Conservation (phyloP, 2,329 filamentous ascomycete species). For the Claviceps fusiformis region DNA sequence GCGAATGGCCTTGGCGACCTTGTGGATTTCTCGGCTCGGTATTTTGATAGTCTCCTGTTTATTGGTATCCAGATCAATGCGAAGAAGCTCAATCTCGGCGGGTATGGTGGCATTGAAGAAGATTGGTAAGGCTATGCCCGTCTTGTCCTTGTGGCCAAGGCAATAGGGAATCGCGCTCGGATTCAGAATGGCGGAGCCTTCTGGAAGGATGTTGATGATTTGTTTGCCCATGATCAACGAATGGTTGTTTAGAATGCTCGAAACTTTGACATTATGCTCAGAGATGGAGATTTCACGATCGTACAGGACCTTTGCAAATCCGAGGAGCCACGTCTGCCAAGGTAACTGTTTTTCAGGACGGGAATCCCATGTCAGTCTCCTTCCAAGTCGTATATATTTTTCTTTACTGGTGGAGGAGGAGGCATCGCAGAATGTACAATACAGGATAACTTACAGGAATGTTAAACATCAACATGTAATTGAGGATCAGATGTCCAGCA, state of each 20-base stretch:
- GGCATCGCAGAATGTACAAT: neutral
- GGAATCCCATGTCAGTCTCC: neutral
- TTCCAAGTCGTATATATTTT: neutral
- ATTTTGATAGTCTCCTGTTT: constrained; percentile 70
- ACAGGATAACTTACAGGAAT: constrained; percentile 48
- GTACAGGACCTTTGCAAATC: constrained; percentile 68
- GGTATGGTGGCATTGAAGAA: constrained; percentile 90
- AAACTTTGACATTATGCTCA: constrained; percentile 83
- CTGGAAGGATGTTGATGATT: constrained; percentile 93
- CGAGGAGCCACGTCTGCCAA: constrained; percentile 57
- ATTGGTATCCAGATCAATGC: constrained; percentile 71
- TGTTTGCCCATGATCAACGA: constrained; percentile 92
- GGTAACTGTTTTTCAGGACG: constrained; percentile 41
- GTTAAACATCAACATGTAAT: constrained; percentile 87
- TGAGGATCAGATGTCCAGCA: constrained; percentile 54
- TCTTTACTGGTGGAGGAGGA: neutral
- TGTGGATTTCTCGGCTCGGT: constrained; percentile 57
- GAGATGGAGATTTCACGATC: constrained; percentile 87
- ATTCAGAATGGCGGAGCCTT: constrained; percentile 87
- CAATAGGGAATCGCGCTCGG: constrained; percentile 72
- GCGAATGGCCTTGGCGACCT: constrained; percentile 55
- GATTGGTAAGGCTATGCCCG: constrained; percentile 59
- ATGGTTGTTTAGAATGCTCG: constrained; percentile 76
- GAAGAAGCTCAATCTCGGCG: constrained; percentile 74
- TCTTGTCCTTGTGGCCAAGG: constrained; percentile 48